Evolutionary conservation across 805 yeast genomes (phyloP).

Genomic region (Torulaspora microellipsoides): DNA sequence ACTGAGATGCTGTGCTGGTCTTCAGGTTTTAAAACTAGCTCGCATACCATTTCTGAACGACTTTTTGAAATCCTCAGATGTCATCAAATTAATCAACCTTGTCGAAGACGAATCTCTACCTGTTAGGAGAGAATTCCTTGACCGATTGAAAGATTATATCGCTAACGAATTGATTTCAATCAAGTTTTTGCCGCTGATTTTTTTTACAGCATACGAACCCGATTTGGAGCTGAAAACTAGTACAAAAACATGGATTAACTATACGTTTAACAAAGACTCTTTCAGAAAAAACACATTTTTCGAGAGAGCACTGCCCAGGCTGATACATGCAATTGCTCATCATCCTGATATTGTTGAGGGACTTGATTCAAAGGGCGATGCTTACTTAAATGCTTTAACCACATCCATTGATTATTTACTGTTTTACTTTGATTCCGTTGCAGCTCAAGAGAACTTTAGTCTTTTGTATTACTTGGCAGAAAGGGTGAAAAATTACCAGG

Average conservation of each 20-base stretch:
- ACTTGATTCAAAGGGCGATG: constrained; percentile 31
- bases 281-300: constrained; percentile 44
- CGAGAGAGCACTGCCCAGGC: constrained; percentile 63
- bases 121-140: constrained; percentile 52
- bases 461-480: constrained; percentile 71
- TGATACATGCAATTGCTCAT: constrained; percentile 68
- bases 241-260: constrained; percentile 65
- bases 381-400: constrained; percentile 41
- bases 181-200: constrained; percentile 60
- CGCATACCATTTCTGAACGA: constrained; percentile 48
- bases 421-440: constrained; percentile 56
- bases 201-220: constrained; percentile 77
- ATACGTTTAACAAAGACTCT: constrained; percentile 41
- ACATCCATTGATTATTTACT: constrained; percentile 58
- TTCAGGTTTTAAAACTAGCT: constrained; percentile 59
- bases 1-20: constrained; percentile 65
- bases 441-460: constrained; percentile 63
- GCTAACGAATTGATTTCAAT: constrained; percentile 54
- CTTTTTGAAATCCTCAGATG: constrained; percentile 47
- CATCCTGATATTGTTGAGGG: constrained; percentile 56
- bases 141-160: constrained; percentile 47
- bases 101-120: constrained; percentile 61
- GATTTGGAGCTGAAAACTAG: constrained; percentile 44
- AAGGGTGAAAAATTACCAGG: constrained; percentile 73
- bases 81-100: constrained; percentile 51